These are phyloP conservation scores for Wallacemonas rigidus DNA, from an alignment of 208 protist species.

Conservation along the genomic window DNA sequence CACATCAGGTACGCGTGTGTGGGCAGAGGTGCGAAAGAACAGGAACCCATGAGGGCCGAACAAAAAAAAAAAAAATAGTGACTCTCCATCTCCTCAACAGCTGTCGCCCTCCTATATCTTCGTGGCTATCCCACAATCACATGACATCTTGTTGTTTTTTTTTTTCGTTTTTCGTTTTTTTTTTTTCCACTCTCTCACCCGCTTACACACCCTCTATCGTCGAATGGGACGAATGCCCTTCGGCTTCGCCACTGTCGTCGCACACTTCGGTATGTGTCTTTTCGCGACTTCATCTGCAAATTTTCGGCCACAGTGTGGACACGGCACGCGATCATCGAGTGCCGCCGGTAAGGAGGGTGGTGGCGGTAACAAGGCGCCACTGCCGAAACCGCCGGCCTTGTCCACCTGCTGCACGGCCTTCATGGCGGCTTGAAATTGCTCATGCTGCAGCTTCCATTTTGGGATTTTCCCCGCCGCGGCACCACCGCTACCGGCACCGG, in stretches of 20 bases:
- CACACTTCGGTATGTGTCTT: conserved; percentile 91
- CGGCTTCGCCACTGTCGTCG: conserved; percentile 86
- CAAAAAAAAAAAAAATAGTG: too few relatives aligned
- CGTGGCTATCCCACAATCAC: too few relatives aligned
- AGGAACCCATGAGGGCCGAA: too few relatives aligned
- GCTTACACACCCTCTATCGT: conserved; percentile 21
- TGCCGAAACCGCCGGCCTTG: conserved; percentile 23
- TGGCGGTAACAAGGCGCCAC: conserved; percentile 18
- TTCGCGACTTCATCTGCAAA: conserved; percentile 80
- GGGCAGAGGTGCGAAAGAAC: too few relatives aligned
- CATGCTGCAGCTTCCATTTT: conserved; percentile 92
- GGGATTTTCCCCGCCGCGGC: conserved; percentile 52
- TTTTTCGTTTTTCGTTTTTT: background rate
- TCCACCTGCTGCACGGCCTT: conserved; percentile 57
- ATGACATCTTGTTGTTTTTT: background rate
- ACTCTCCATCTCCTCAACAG: too few relatives aligned
- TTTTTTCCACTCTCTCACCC: conserved; percentile 18
- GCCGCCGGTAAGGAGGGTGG: conserved; percentile 47
- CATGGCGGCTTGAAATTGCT: conserved; percentile 91
- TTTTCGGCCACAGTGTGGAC: conserved; percentile 89
- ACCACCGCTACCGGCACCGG: conserved; percentile 12
- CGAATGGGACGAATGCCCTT: conserved; percentile 74
- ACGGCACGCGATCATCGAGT: conserved; percentile 82
- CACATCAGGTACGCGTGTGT: too few relatives aligned
- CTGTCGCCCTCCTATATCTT: too few relatives aligned